phyloP scores from a whole-genome alignment of 345 rosid species.

The Noccaea caerulescens region DNA sequence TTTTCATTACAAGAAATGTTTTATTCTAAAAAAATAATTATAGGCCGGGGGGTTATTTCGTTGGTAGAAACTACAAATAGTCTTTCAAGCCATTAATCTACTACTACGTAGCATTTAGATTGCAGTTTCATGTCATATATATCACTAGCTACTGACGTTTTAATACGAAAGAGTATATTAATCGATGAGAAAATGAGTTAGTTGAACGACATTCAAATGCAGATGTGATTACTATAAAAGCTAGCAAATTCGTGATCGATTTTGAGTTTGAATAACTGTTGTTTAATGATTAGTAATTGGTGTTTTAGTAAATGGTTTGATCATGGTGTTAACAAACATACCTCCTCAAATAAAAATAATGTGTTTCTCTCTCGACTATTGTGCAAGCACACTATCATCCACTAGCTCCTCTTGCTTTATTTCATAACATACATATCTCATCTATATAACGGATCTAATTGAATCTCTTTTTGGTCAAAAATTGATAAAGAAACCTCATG shows the following conservation, averaged over 20 bases:
- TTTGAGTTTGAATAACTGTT: background rate
- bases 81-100: background rate
- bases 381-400: conserved; percentile 43
- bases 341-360: conserved; percentile 14
- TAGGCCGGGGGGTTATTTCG: background rate
- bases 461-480: conserved; percentile 45
- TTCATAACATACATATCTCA: conserved; percentile 31
- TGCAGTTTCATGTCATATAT: background rate
- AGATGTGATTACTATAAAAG: conserved; percentile 18
- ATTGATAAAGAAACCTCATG: conserved; percentile 40
- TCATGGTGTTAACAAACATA: conserved; percentile 2
- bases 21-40: background rate
- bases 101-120: background rate
- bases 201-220: background rate
- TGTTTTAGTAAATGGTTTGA: conserved; percentile 6
- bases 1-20: conserved; percentile 9
- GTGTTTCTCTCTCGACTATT: conserved; percentile 40
- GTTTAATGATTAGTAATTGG: background rate
- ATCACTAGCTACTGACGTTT: background rate
- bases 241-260: background rate
- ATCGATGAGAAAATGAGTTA: background rate
- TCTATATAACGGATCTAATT: conserved; percentile 37
- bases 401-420: conserved; percentile 39
- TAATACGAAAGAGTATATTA: background rate
- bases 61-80: background rate